Conservation (phyloP, 805 yeast species). For the Wickerhamiella kurtzmanii region DNA sequence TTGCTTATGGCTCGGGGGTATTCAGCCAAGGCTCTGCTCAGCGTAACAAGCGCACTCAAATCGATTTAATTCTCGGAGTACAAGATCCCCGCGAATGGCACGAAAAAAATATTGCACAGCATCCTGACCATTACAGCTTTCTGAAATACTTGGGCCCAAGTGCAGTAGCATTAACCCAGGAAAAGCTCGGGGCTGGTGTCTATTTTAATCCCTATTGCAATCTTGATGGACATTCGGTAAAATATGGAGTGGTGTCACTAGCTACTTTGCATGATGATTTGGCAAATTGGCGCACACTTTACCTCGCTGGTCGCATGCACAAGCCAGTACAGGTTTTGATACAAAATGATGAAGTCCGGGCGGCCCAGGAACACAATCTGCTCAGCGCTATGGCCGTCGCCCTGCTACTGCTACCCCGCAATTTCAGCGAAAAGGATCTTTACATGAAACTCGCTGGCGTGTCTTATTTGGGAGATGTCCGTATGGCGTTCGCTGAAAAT, state of each 20-base stretch:
- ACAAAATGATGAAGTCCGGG: constrained; percentile 25
- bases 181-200: constrained; percentile 65
- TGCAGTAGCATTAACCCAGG: constrained; percentile 44
- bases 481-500: constrained; percentile 80
- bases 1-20: constrained; percentile 94
- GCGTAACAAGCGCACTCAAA: constrained; percentile 36
- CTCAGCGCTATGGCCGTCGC: constrained; percentile 65
- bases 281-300: constrained; percentile 72
- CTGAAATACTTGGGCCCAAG: constrained; percentile 47
- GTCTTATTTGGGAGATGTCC: constrained; percentile 81
- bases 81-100: constrained; percentile 69
- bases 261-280: constrained; percentile 52
- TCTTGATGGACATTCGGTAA: constrained; percentile 46
- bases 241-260: constrained; percentile 75
- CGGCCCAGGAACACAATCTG: constrained; percentile 42
- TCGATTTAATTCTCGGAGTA: constrained; percentile 77
- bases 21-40: constrained; percentile 54
- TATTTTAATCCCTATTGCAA: constrained; percentile 85
- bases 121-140: constrained; percentile 67
- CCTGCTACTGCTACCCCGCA: constrained; percentile 36
- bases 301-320: constrained; percentile 84
- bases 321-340: constrained; percentile 75
- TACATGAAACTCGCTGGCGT: constrained; percentile 66
- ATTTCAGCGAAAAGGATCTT: constrained; percentile 48
- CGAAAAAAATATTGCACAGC: constrained; percentile 47